Evolutionary conservation across 306 rosid genomes (phyloP), one percentile per base, ranked within the genome.

Genomic region (Begonia masoniana): DNA sequence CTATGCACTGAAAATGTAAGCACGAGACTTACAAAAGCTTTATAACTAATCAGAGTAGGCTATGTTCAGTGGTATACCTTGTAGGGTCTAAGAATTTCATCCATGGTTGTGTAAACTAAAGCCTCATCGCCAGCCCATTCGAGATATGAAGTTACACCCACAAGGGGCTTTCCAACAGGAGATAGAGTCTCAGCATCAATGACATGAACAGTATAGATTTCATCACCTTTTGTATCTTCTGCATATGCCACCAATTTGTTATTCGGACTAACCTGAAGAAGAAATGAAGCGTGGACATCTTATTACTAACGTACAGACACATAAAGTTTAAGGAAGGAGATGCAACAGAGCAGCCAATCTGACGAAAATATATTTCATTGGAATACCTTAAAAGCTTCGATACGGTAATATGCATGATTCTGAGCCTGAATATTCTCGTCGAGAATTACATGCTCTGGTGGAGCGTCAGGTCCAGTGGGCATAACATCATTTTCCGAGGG

Each of bases 151-250:
- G 94, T 85, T 24, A 74, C 65, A 45, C 70, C 71, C 54, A 64
- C 51, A 56, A 85, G 79, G 57, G 91, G 84, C 56, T 76, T 63
- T 14, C 89, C 87, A 13, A 82, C 66, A 16, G 69, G 64, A 71
- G 77, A 71, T 48, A 73, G 82, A 59, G 83, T 85, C 51, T 85
- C 82, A 51, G 77, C 71, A 64, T 85, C 94, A 55, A 89, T 85
- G 67, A 89, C 78, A 63, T 75, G 62, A 47, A 78, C 68, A 10
- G 81, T 89, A 65, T 89, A 89, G 63, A 78, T 89, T 73, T 89
- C 95, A 78, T 89, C 68, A 49, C 97, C 97, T 65, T 78, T 89
- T 23, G 97, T 85, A 48, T 89, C 97, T 61, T 85, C 94, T 10
- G 94, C 82, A 79, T 80, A 85, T 21, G 94, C 97, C 71, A 89